Evolutionary conservation across 192 early-diverging fungal genomes (phyloP), one percentile per base, ranked within the genome.

Genomic region (Podila verticillata): DNA sequence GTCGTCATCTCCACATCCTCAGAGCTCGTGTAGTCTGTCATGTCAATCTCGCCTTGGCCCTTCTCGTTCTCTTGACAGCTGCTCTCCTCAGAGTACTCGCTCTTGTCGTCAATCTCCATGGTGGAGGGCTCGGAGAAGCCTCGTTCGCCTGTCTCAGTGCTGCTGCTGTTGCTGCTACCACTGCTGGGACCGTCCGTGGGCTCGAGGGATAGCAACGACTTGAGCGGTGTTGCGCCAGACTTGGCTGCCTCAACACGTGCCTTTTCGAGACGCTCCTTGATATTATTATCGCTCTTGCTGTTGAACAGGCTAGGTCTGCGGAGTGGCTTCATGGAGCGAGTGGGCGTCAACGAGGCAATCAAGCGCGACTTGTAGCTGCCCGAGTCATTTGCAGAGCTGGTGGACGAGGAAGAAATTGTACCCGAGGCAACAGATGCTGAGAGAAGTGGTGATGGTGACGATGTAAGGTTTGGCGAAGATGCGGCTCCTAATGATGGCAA

Each of bases 271-370:
- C 30, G 26, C 5, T 60, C 58, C 30, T 60, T 60, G 26, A 60
- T 28, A 13, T 60, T 60, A 5, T 60, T 60, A 29, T 60, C 58
- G 31, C 77, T 69, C 35, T 72, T 80, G 70, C 70, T 80, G 56
- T 36, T 80, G 35, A 51, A 44, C 0, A 72, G 61, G 30, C 65
- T 68, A 36, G 56, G 70, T 30, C 70, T 36, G 2, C 60, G 60
- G 22, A 72, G 49, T 7, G 70, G 70, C 35, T 72, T 72, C 77
- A 80, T 80, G 20, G 61, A 54, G 30, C 70, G 65, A 4, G 54
- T 68, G 4, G 70, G 61, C 0, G 70, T 59, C 28, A 70, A 60
- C 4, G 69, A 68, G 0, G 26, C 60, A 7, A 35, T 31, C 34
- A 64, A 36, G 13, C 47, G 66, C 17, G 63, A 64, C 28, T 39